phyloP scores from a whole-genome alignment of 2,329 filamentous ascomycete species.

The Cladosporium oxysporum region DNA sequence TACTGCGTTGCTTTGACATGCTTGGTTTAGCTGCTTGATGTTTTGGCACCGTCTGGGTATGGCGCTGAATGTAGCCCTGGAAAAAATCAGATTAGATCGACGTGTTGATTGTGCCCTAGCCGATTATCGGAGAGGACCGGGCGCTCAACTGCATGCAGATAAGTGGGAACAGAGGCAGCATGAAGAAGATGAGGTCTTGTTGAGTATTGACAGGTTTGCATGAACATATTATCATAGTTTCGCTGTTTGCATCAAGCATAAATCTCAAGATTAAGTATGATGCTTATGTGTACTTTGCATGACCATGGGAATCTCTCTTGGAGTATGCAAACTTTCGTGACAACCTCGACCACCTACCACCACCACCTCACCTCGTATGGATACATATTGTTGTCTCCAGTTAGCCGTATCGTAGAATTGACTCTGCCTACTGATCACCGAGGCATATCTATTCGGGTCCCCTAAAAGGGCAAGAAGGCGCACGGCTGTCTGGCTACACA shows the following conservation, averaged over 20 bases:
- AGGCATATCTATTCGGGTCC: not conserved
- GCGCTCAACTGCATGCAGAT: not conserved
- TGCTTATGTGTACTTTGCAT: not conserved
- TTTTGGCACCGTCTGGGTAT: not conserved
- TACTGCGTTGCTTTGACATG: slow-evolving; percentile 14
- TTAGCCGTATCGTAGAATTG: not conserved
- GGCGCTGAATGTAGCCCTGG: not conserved
- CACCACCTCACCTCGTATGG: not conserved
- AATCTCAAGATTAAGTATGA: not conserved
- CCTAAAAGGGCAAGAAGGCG: not conserved
- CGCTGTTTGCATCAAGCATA: not conserved
- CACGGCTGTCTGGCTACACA: not conserved
- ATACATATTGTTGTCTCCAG: not conserved
- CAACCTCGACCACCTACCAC: not conserved
- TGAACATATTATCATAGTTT: not conserved
- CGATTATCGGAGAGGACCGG: not conserved
- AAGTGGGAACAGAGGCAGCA: not conserved
- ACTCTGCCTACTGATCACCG: not conserved
- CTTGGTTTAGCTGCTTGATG: slow-evolving; percentile 10
- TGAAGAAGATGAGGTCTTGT: not conserved
- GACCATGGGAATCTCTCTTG: too few relatives aligned
- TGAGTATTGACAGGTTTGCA: not conserved
- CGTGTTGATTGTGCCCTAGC: slow-evolving; percentile 5
- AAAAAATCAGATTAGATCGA: slow-evolving; percentile 11
- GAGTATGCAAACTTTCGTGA: not conserved